These are phyloP conservation scores for Amanita exitialis DNA, from an alignment of 768 basidiomycete species.

Conservation along the genomic window DNA sequence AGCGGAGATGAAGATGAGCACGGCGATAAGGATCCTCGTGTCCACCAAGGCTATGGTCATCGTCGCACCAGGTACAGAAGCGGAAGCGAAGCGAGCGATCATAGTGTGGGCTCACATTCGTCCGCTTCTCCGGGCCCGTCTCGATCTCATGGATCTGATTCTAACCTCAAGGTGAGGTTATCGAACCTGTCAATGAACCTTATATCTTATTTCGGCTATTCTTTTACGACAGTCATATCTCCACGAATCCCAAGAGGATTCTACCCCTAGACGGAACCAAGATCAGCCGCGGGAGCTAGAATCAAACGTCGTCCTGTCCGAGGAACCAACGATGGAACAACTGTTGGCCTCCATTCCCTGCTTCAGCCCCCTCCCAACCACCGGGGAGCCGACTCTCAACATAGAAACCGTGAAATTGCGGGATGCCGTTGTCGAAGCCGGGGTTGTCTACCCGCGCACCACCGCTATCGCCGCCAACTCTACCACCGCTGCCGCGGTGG, in stretches of 20 bases:
- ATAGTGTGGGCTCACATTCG: not conserved
- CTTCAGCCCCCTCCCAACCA: not conserved
- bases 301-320: too few species aligned
- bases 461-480: too few species aligned
- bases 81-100: not conserved
- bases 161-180: not conserved
- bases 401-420: not conserved
- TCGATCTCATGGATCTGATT: not conserved
- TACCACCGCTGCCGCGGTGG: too few species aligned
- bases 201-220: not conserved
- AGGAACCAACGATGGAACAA: not conserved
- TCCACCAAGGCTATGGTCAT: not conserved
- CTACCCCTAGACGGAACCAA: not conserved
- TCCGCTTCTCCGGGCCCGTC: not conserved
- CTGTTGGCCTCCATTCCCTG: not conserved
- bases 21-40: not conserved
- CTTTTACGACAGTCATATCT: not conserved
- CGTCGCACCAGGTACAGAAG: not conserved
- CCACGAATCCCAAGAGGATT: too few species aligned
- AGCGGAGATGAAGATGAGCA: not conserved
- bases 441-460: not conserved
- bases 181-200: not conserved
- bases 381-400: not conserved
- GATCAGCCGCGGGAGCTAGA: not conserved
- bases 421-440: too few species aligned